Evolutionary conservation across 352 stramenopile species (phyloP).

Genomic region (Globisporangium polare): DNA sequence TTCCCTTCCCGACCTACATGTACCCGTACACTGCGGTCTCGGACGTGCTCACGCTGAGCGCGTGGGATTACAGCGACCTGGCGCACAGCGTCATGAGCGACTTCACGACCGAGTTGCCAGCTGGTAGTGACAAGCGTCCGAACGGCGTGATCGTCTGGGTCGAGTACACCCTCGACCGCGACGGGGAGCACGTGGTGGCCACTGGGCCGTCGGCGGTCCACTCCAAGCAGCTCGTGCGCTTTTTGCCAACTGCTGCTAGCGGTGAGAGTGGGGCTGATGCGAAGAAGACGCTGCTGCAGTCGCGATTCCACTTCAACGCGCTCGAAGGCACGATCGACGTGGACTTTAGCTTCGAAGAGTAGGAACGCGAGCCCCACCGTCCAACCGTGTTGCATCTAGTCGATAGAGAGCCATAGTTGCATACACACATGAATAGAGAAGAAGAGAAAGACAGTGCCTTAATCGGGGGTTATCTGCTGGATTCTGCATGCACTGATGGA

Average conservation of each 20-base stretch:
- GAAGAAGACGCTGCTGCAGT: conserved; percentile 5
- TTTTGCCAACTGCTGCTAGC: conserved; percentile 25
- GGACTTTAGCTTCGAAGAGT: conserved; percentile 29
- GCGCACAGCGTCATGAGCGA: conserved; percentile 32
- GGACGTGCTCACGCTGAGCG: conserved; percentile 40
- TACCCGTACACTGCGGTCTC: conserved; percentile 51
- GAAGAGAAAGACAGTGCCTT: neutral
- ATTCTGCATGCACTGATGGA: neutral
- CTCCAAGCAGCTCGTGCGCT: conserved; percentile 77
- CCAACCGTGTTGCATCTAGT: neutral
- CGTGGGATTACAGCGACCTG: conserved; percentile 36
- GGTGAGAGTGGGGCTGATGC: neutral
- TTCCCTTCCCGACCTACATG: conserved; percentile 82
- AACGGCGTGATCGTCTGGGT: conserved; percentile 78
- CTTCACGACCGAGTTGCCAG: conserved; percentile 15
- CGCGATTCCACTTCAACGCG: conserved; percentile 47
- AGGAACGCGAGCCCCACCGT: neutral
- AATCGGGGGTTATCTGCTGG: neutral
- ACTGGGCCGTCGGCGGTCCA: conserved; percentile 54
- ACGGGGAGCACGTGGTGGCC: conserved; percentile 37
- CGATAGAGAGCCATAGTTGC: neutral
- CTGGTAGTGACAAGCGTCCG: conserved; percentile 7
- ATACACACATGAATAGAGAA: neutral
- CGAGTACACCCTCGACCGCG: conserved; percentile 53
- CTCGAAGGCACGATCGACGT: conserved; percentile 58